A percentile compares a stretch with the other conserved stretches of the same genome.
These are phyloP conservation scores for Zasmidium citrigriseum DNA, from an alignment of 2,329 filamentous ascomycete species.

Conservation along the genomic window DNA sequence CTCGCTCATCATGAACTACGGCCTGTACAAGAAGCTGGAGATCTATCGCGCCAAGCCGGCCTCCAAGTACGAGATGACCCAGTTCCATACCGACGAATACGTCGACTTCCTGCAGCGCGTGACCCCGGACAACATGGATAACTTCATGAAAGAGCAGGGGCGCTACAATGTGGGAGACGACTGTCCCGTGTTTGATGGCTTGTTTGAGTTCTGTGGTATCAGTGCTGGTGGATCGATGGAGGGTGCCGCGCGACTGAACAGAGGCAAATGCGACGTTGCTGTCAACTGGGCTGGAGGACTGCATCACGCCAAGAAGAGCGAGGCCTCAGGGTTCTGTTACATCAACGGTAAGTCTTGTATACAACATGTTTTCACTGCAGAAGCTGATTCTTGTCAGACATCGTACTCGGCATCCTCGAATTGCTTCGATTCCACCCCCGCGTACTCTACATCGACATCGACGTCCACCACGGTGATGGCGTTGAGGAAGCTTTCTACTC, in stretches of 20 bases:
- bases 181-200: constrained; percentile 67
- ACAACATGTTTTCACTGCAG: not conserved
- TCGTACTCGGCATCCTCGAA: constrained; percentile 66
- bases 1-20: constrained; percentile 71
- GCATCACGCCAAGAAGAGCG: constrained; percentile 52
- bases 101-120: constrained; percentile 79
- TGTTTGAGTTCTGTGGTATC: constrained; percentile 72
- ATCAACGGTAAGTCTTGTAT: constrained; percentile 42
- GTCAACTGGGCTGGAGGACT: constrained; percentile 54
- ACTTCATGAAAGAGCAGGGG: constrained; percentile 86
- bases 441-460: constrained; percentile 68
- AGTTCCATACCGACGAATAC: constrained; percentile 73
- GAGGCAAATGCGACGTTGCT: constrained; percentile 68
- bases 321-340: constrained; percentile 51
- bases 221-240: constrained; percentile 71
- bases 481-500: constrained; percentile 73
- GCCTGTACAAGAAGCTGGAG: constrained; percentile 72
- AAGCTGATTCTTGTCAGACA: constrained; percentile 48
- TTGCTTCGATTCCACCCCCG: constrained; percentile 64
- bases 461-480: constrained; percentile 68
- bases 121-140: constrained; percentile 98
- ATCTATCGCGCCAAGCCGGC: constrained; percentile 57
- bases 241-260: constrained; percentile 66
- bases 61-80: constrained; percentile 70
- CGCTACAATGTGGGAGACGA: constrained; percentile 67